Base-by-base conservation (phyloP, 1,139 yeast genomes). In the Kluyveromyces sp. region DNA sequence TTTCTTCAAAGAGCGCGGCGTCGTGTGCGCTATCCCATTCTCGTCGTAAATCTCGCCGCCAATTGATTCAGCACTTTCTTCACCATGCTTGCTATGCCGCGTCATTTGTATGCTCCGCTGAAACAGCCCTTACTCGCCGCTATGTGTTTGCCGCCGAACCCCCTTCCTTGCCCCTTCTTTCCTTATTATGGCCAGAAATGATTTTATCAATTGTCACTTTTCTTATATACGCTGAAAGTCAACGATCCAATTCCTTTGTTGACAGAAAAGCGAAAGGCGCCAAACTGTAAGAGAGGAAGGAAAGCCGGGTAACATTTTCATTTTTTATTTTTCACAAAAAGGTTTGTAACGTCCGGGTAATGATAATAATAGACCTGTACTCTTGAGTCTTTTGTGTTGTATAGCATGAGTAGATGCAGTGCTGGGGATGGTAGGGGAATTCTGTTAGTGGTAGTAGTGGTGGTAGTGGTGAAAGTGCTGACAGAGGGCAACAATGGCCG, bases 11-110 rank as follows among this genome's bases (percentile, higher is more conserved):
- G 63, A 58, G 36, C 64, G 49, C 8, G 57, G 39, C 3, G 63
- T 56, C 2, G 63, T 59, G 38, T 60, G 63, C 11, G 53, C 45
- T 15, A 57, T 53, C 9, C 63, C 63, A 44, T 59, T 56, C 18
- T 54, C 57, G 42, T 60, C 63, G 38, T 49, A 55, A 13, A 60
- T 46, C 22, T 49, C 55, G 11, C 12, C 22, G 43, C 41, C 8
- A 36, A 17, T 6, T 39, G 45, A 17, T 41, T 47, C 3, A 26
- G 26, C 16, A 17, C 15, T 16, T 9, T 30, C 34, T n/a, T 28
- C 34, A 36, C 19, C 39, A 18, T 30, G 13, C 30, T 22, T 36
- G 39, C 55, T 43, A 46, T 52, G 51, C 35, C 59, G 54, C 13
- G 58, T 46, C 63, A 58, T 58, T 20, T 37, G 3, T 18, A 32